Base-by-base conservation (phyloP, 371 early-diverging fungal genomes). In the Syncephalis plumigaleata region DNA sequence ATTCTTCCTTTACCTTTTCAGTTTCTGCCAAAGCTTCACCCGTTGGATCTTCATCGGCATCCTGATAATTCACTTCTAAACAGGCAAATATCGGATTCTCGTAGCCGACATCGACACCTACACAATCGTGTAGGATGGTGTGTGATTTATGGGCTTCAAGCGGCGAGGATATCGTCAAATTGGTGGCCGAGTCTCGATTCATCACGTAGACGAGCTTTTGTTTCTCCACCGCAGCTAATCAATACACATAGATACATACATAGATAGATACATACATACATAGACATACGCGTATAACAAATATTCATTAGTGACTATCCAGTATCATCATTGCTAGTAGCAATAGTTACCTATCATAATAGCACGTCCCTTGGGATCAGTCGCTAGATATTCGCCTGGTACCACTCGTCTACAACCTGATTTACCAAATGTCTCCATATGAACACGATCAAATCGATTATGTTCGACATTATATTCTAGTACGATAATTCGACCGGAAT, bases 11-110 rank as follows among this genome's bases (percentile, higher is more conserved):
- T 45, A 63, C 72, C 61, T 87, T 87, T 65, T 87, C 87, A 7
- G 75, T 66, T 36, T 75, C 73, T 46, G 70, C 59, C 44, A 74
- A 68, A 0, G 84, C 87, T 55, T 84, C 81, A 7, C 84, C 81
- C 13, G 79, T 71, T 1, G 80, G 72, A 62, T 87, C 90, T 44
- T 72, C 67, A 61, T 88, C 89, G 1, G 82, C 75, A 26, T 90
- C 98, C 9, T 73, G 57, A 59, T 89, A 89, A 61, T 84, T 85
- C 1, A 80, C 73, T 56, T 95, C 98, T 36, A 98, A 59, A 52
- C 79, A 76, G 0, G 95, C 96, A 73, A 98, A 98, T 27, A 91
- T 72, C 2, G 98, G 98, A 62, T 96, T 98, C 53, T 98, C 97
- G 55, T 84, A 98, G 0, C 94, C 97, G 31, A 98, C 97, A 63